These are phyloP conservation scores for Sporothrix mexicana DNA, from an alignment of 2,329 filamentous ascomycete genomes.

Conservation along the genomic window DNA sequence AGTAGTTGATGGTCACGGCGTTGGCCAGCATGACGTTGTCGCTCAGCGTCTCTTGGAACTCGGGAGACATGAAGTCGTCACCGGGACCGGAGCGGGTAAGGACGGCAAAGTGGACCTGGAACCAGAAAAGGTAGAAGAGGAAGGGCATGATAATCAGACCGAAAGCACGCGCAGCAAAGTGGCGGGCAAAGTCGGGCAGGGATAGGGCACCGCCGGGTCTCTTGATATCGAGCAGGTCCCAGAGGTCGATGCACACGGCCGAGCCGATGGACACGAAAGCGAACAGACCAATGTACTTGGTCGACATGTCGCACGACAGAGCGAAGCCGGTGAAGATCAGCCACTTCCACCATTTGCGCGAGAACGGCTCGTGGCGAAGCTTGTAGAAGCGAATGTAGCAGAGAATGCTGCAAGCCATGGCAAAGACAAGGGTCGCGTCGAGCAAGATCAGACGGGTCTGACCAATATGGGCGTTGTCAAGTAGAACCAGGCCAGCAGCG, in stretches of 20 bases:
- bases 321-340: slow-evolving; percentile 91
- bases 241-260: slow-evolving; percentile 91
- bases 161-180: slow-evolving; percentile 85
- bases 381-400: slow-evolving; percentile 99
- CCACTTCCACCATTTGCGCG: slow-evolving; percentile 99
- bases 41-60: slow-evolving; percentile 95
- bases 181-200: slow-evolving; percentile 81
- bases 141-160: slow-evolving; percentile 91
- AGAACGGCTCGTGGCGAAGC: slow-evolving; percentile 84
- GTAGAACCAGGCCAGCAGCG: slow-evolving; percentile 82
- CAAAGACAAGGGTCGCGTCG: slow-evolving; percentile 90
- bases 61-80: slow-evolving; percentile 98
- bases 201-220: slow-evolving; percentile 80
- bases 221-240: slow-evolving; percentile 91
- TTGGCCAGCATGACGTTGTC: slow-evolving; percentile 94
- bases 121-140: slow-evolving; percentile 99
- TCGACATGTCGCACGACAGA: slow-evolving; percentile 96
- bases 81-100: slow-evolving; percentile 87
- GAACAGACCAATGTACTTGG: slow-evolving; percentile 96
- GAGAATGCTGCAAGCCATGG: slow-evolving; percentile 93
- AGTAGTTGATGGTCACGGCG: slow-evolving; percentile 85
- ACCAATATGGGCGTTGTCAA: slow-evolving; percentile 97
- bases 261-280: slow-evolving; percentile 97
- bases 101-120: slow-evolving; percentile 97
- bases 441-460: slow-evolving; percentile 95